A percentile compares a stretch with the other conserved stretches of the same genome.
phyloP scores from a whole-genome alignment of 2,329 filamentous ascomycete species.

The Arthrobotrys sinensis region DNA sequence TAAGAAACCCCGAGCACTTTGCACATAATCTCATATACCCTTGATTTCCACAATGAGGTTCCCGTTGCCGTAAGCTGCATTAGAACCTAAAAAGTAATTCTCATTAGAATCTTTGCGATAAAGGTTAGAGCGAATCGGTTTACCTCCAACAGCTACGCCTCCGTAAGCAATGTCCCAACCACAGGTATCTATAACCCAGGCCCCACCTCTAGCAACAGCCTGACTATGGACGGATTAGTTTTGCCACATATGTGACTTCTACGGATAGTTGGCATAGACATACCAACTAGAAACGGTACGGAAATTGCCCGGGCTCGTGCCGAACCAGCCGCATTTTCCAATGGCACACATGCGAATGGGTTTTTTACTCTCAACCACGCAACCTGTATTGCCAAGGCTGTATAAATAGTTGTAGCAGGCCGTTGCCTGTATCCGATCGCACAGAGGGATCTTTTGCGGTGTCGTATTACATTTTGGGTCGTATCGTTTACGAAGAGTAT shows the following conservation, averaged over 20 bases:
- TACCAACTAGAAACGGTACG: conserved; percentile 23
- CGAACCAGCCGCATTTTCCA: conserved; percentile 30
- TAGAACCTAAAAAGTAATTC: conserved; percentile 3
- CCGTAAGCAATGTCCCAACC: too few relatives aligned
- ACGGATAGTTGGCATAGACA: background rate
- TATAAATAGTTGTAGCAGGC: conserved; percentile 41
- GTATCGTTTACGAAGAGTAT: conserved; percentile 20
- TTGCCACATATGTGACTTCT: too few relatives aligned
- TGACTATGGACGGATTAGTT: too few relatives aligned
- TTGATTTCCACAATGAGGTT: conserved; percentile 34
- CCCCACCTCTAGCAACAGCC: too few relatives aligned
- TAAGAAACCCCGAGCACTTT: too few relatives aligned
- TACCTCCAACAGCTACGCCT: too few relatives aligned
- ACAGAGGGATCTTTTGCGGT: conserved; percentile 6
- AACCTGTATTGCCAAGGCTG: conserved; percentile 17
- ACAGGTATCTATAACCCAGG: too few relatives aligned
- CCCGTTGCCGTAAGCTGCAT: conserved; percentile 30
- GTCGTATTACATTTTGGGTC: conserved; percentile 6
- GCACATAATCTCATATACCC: too few relatives aligned
- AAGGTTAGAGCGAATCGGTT: too few relatives aligned
- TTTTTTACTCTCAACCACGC: too few relatives aligned
- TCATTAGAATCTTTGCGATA: too few relatives aligned
- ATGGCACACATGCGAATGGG: too few relatives aligned
- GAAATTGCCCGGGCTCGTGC: conserved; percentile 12
- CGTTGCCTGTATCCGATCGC: background rate